These are phyloP conservation scores for Apophysomyces ossiformis DNA, from an alignment of 371 early-diverging fungal species.

Conservation along the genomic window DNA sequence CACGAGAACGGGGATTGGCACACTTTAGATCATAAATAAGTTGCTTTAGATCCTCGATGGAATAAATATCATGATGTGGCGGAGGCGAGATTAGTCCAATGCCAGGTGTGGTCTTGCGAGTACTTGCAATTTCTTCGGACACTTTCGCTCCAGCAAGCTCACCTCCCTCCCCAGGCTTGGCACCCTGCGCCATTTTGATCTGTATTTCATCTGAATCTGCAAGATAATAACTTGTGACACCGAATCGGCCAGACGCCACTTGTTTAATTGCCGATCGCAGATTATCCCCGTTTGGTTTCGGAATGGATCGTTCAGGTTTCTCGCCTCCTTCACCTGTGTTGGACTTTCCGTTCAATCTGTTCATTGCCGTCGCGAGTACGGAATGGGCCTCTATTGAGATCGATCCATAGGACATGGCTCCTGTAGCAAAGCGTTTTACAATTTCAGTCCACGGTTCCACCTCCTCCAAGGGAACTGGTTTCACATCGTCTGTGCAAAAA, in stretches of 20 bases:
- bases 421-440: conserved; percentile 93
- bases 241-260: conserved; percentile 95
- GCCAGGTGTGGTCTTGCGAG: conserved; percentile 93
- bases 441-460: conserved; percentile 97
- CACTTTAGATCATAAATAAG: conserved; percentile 94
- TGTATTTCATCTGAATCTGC: conserved; percentile 92
- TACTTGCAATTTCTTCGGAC: conserved; percentile 83
- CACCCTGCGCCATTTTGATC: conserved; percentile 98
- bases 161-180: conserved; percentile 96
- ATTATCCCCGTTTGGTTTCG: conserved; percentile 68
- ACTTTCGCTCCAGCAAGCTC: conserved; percentile 82
- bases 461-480: conserved; percentile 83
- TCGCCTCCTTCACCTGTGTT: conserved; percentile 98
- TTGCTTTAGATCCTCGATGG: conserved; percentile 95
- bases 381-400: conserved; percentile 92
- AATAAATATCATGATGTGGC: conserved; percentile 97
- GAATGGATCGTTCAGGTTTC: conserved; percentile 79
- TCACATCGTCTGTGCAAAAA: conserved; percentile 72
- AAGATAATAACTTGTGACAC: conserved; percentile 91
- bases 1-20: conserved; percentile 84
- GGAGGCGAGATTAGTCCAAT: conserved; percentile 96
- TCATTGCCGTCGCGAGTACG: conserved; percentile 92
- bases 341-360: conserved; percentile 90
- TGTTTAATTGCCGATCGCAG: conserved; percentile 95
- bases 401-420: conserved; percentile 96